Percentiles rank a stretch among this genome's conserved stretches.
These are phyloP conservation scores for Kokia cookei DNA, from an alignment of 441 rosid genomes.

Conservation along the genomic window DNA sequence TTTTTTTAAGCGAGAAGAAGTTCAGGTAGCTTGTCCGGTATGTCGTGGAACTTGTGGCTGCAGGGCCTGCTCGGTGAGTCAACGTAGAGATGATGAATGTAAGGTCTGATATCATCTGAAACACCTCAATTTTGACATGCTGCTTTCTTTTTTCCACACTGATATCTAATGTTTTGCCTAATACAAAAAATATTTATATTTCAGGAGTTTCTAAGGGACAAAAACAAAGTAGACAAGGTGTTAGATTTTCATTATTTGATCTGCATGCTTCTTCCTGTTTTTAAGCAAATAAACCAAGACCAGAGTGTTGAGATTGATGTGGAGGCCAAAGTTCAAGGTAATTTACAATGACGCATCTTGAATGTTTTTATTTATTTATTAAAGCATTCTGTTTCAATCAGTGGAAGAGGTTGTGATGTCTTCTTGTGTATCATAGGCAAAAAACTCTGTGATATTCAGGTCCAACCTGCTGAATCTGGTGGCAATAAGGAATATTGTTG, in stretches of 20 bases:
- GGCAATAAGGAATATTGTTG: slow-evolving; percentile 46
- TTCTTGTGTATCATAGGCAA: slow-evolving; percentile 37
- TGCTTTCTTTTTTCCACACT: slow-evolving; percentile 14
- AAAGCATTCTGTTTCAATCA: slow-evolving; percentile 1
- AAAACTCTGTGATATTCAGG: slow-evolving; percentile 41
- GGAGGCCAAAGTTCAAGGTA: slow-evolving; percentile 76
- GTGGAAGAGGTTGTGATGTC: slow-evolving; percentile 15
- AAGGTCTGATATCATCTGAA: slow-evolving; percentile 74
- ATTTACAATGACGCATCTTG: neutral
- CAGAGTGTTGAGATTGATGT: slow-evolving; percentile 56
- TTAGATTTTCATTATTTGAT: slow-evolving; percentile 82
- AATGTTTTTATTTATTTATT: neutral
- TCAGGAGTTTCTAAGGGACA: slow-evolving; percentile 57
- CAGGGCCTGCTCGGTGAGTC: slow-evolving; percentile 56
- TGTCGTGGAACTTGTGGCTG: slow-evolving; percentile 85
- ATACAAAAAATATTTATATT: slow-evolving; percentile 17
- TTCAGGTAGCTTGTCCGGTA: slow-evolving; percentile 73
- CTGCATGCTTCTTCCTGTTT: slow-evolving; percentile 90
- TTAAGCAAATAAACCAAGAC: slow-evolving; percentile 70
- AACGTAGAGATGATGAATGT: slow-evolving; percentile 52
- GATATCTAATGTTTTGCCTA: slow-evolving; percentile 6
- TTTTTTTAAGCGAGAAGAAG: slow-evolving; percentile 60
- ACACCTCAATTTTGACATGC: neutral
- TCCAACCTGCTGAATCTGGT: slow-evolving; percentile 41
- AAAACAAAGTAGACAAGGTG: slow-evolving; percentile 64